phyloP scores from a whole-genome alignment of 495 filamentous ascomycete species.

The Neurospora sp. region DNA sequence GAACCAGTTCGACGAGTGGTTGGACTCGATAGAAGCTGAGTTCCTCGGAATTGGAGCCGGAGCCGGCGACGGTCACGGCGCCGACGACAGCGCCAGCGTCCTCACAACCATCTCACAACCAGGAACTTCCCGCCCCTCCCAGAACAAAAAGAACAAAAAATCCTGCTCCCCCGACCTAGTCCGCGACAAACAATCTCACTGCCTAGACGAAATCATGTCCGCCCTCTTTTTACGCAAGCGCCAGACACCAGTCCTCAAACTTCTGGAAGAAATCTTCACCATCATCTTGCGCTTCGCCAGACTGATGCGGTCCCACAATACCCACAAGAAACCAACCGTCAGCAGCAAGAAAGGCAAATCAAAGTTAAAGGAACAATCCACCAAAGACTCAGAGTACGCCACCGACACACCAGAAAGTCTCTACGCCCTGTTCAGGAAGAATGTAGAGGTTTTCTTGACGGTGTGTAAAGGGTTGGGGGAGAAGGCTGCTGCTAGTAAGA shows the following conservation, averaged over 20 bases:
- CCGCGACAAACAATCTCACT: slow-evolving; percentile 58
- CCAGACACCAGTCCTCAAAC: slow-evolving; percentile 57
- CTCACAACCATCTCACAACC: slow-evolving; percentile 33
- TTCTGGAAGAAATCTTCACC: slow-evolving; percentile 70
- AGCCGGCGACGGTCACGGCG: slow-evolving; percentile 10
- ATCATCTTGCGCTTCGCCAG: slow-evolving; percentile 57
- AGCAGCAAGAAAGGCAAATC: background rate
- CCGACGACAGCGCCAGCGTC: slow-evolving; percentile 27
- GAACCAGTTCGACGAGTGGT: slow-evolving; percentile 53
- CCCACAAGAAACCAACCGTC: background rate
- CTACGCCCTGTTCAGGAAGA: slow-evolving; percentile 55
- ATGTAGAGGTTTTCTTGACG: slow-evolving; percentile 56
- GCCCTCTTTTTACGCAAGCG: slow-evolving; percentile 59
- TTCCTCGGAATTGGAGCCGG: slow-evolving; percentile 20
- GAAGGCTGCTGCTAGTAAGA: slow-evolving; percentile 43
- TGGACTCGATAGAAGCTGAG: slow-evolving; percentile 52
- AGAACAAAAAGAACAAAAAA: slow-evolving; percentile 11
- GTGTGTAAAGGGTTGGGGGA: slow-evolving; percentile 52
- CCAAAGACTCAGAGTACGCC: slow-evolving; percentile 3
- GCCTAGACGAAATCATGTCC: slow-evolving; percentile 72
- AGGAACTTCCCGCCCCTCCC: slow-evolving; percentile 48
- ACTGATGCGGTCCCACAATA: background rate
- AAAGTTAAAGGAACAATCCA: background rate
- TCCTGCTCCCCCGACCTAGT: slow-evolving; percentile 51
- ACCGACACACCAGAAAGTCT: slow-evolving; percentile 38